Evolutionary conservation across 1,284 basidiomycete genomes (phyloP), one percentile per base, ranked within the genome.

Genomic region (Kwoniella shivajii): DNA sequence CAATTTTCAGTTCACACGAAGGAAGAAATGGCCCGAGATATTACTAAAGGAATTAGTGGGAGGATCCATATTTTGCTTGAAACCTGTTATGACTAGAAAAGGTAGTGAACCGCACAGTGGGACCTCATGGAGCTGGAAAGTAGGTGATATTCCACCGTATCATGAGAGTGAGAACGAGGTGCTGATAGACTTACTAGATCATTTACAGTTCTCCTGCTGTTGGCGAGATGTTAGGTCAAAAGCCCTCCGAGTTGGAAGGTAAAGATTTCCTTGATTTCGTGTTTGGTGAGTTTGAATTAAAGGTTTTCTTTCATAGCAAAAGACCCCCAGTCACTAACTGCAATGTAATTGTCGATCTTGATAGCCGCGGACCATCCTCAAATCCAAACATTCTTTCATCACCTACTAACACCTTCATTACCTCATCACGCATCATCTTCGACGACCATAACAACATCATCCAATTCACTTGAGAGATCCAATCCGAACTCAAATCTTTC

Each of bases 11-110:
- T 78, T 78, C 54, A 75, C 73, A 29, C 56, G 72, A 49, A 61
- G 76, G 18, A 78, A 78, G 60, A 57, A 60, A 58, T 78, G 76
- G 76, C 73, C 74, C n/a, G 69, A 75, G 46, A 58, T 78, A 18
- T 56, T 78, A 4, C 50, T 78, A 37, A 69, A 74, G 54, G 76
- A 78, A 56, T 61, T 78, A 6, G 65, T 71, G 0, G 74, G 73
- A 13, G 65, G 70, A 3, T 67, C 72, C 3, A 57, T 75, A 26
- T 72, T 76, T 57, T 76, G 72, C 56, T 45, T 77, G 50, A 69
- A 73, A 37, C 76, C 76, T 4, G 54, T 54, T 29, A 48, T 37
- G 18, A 38, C 26, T 20, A 45, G 52, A n/a, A 50, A 51, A 29
- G 53, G 26, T 6, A 42, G 41, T 37, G 41, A 42, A 10, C 39